Evolutionary conservation across 176 grass and related monocot genomes (phyloP), one percentile per base, ranked within the genome.

Genomic region (Aegilops tauschii): DNA sequence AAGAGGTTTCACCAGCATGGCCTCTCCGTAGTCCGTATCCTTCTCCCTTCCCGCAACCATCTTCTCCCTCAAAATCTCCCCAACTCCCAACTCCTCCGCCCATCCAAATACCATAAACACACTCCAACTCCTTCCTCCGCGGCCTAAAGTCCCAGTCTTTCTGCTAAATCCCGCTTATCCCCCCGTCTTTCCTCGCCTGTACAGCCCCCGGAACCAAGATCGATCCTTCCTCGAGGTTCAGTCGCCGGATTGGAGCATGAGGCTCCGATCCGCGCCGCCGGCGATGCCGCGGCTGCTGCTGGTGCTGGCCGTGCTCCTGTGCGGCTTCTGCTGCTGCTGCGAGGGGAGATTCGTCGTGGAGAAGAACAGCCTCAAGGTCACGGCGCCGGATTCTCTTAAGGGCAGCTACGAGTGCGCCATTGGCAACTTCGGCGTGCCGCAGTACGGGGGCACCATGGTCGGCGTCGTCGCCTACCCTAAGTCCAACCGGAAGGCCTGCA

Each of bases 361-460:
- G 74, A 77, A 77, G 47, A 77, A 77, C 74, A 77, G 74, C 74
- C 74, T 77, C 16, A 77, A 34, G 74, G 47, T 77, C 74, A 34
- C 74, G 74, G 28, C 28, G 74, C 74, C 74, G 47, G 74, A 77
- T 49, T 9, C 17, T 29, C 74, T 77, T 30, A 77, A 77, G 1
- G 49, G 47, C 47, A 77, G 45, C 74, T 77, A 77, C 49, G 74
- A 77, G 47, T 97, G 95, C 67, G 95, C 95, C 21, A 97, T 97
- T 87, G 95, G 95, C 61, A 97, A 97, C 83, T 97, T 97, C 52
- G 95, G 95, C 16, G 92, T 97, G 39, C 95, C 95, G 72, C 92
- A 97, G 82, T 97, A 97, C 69, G 95, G 95, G 8, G 95, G 95
- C 40, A 97, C 92, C 76, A 97, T 97, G 95, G 88, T 97, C 34